Evolutionary conservation across 176 grass and related monocot genomes (phyloP).

Genomic region (Bromus sterilis): DNA sequence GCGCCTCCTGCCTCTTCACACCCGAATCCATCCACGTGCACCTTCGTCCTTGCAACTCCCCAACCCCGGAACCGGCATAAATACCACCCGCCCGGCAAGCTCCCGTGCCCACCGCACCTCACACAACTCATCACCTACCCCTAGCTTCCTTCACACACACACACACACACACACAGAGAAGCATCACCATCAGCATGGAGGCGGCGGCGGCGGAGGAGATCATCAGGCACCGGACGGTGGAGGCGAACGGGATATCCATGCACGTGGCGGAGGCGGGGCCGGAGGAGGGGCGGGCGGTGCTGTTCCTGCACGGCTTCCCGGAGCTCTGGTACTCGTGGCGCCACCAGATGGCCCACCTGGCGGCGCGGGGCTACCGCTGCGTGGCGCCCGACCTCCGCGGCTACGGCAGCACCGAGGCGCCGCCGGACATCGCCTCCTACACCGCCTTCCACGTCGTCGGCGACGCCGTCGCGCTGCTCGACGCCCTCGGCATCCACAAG

Average conservation of each 20-base stretch:
- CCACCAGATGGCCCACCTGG: constrained; percentile 57
- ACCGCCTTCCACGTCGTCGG: constrained; percentile 74
- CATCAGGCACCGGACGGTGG: constrained; percentile 46
- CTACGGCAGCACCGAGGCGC: constrained; percentile 56
- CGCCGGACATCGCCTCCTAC: constrained; percentile 32
- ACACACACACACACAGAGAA: too few relatives aligned
- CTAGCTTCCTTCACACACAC: too few relatives aligned
- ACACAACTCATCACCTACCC: too few relatives aligned
- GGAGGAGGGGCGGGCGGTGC: constrained; percentile 21
- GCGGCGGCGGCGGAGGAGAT: not conserved
- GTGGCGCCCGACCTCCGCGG: constrained; percentile 75
- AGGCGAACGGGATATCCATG: constrained; percentile 64
- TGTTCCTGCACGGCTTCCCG: constrained; percentile 78
- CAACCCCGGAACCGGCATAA: too few relatives aligned
- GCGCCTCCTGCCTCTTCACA: too few relatives aligned
- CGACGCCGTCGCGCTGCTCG: constrained; percentile 65
- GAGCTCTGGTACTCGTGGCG: constrained; percentile 96
- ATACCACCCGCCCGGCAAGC: too few relatives aligned
- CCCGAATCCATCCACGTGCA: too few relatives aligned
- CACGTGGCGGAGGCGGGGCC: constrained; percentile 68
- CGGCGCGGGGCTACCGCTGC: constrained; percentile 42
- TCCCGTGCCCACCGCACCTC: too few relatives aligned
- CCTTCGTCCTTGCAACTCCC: too few relatives aligned
- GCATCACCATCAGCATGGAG: too few relatives aligned
- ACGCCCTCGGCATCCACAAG: constrained; percentile 42